Percentiles rank a stretch among this genome's conserved stretches.
phyloP scores from a whole-genome alignment of 129 eudicot genomes.

The Pittosporum tobira region DNA sequence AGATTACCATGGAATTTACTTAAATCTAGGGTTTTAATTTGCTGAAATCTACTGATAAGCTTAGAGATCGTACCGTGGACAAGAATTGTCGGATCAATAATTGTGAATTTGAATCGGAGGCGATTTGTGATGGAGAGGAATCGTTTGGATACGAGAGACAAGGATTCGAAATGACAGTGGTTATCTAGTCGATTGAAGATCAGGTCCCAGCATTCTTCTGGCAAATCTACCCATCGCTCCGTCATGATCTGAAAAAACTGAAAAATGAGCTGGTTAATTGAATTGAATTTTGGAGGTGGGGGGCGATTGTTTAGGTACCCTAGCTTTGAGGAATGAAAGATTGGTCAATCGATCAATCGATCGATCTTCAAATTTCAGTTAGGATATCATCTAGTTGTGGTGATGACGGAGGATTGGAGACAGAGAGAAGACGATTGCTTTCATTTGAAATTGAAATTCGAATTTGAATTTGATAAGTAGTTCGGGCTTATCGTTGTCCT shows the following conservation, averaged over 20 bases:
- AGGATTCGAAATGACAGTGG: slow-evolving; percentile 34
- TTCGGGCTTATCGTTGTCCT: background rate
- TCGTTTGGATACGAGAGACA: slow-evolving; percentile 33
- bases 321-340: background rate
- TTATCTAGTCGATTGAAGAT: slow-evolving; percentile 29
- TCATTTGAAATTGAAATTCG: background rate
- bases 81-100: slow-evolving; percentile 24
- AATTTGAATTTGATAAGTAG: background rate
- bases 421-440: background rate
- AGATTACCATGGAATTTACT: slow-evolving; percentile 16
- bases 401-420: background rate
- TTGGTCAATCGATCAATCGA: no score
- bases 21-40: slow-evolving; percentile 43
- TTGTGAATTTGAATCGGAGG: slow-evolving; percentile 21
- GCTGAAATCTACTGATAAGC: slow-evolving; percentile 26
- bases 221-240: slow-evolving; percentile 22
- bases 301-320: background rate
- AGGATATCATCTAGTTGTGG: background rate
- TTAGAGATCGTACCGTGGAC: slow-evolving; percentile 30
- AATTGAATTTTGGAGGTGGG: background rate
- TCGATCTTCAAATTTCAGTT: background rate
- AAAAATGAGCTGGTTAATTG: background rate
- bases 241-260: slow-evolving; percentile 10
- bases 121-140: slow-evolving; percentile 40
- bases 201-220: slow-evolving; percentile 43